These are phyloP conservation scores for Coprinopsis sp. DNA, from an alignment of 768 basidiomycete genomes.

Conservation along the genomic window DNA sequence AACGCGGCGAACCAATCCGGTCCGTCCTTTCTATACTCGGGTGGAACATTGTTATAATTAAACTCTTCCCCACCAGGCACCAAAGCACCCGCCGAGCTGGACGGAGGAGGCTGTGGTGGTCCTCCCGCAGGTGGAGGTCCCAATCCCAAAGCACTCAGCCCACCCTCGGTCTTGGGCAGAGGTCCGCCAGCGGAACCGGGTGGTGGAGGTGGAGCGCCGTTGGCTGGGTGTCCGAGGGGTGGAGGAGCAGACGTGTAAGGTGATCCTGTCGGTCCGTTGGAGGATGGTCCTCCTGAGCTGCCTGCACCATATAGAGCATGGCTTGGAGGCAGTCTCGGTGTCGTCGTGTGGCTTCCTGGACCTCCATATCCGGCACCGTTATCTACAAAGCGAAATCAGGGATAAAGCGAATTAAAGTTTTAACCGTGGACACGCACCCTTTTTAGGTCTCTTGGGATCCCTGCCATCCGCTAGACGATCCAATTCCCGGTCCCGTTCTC, in stretches of 20 bases:
- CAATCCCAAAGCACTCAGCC: conserved; percentile 7
- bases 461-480: conserved; percentile 9
- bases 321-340: conserved; percentile 2
- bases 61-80: conserved; percentile 29
- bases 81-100: conserved; percentile 5
- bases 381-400: conserved; percentile 1
- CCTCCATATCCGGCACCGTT: neutral
- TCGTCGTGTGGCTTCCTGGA: neutral
- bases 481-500: conserved; percentile 6
- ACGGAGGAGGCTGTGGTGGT: conserved; percentile 5
- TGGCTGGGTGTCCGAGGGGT: neutral
- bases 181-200: conserved; percentile 18
- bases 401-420: neutral
- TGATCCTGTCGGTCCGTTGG: conserved; percentile 4
- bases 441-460: conserved; percentile 12
- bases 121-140: conserved; percentile 7
- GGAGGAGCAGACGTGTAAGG: neutral
- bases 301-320: conserved; percentile 1
- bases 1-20: conserved; percentile 84
- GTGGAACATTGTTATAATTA: conserved; percentile 40
- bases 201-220: neutral
- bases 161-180: conserved; percentile 1
- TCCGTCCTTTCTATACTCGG: conserved; percentile 62
- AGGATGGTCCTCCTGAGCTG: neutral
- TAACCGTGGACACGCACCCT: neutral